phyloP scores from a whole-genome alignment of 495 filamentous ascomycete genomes.

The Aspergillus mulundensis region DNA sequence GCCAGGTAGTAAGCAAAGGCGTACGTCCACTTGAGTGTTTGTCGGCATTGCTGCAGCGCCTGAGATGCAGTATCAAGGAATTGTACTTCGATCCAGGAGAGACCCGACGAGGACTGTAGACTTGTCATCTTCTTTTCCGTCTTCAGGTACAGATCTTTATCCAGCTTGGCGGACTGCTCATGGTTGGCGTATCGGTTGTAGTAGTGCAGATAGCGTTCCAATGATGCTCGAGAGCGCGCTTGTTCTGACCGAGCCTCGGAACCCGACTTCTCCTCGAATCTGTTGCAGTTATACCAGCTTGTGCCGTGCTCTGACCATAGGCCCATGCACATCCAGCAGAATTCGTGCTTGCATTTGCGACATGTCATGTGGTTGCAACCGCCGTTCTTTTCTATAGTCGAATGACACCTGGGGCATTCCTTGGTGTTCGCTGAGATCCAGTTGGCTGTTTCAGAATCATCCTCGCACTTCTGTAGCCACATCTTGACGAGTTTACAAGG shows the following conservation, averaged over 20 bases:
- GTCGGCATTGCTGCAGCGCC: conserved; percentile 89
- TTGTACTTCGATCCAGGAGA: conserved; percentile 99
- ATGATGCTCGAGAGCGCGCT: conserved; percentile 78
- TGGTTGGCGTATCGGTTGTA: conserved; percentile 99
- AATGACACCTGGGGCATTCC: conserved; percentile 91
- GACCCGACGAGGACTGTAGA: conserved; percentile 84
- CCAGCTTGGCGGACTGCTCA: conserved; percentile 94
- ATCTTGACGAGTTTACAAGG: conserved; percentile 89
- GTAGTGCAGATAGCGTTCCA: conserved; percentile 95
- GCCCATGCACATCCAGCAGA: conserved; percentile 99
- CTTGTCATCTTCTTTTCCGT: conserved; percentile 99
- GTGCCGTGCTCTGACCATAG: conserved; percentile 97
- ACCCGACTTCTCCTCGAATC: conserved; percentile 94
- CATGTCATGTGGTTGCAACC: conserved; percentile 99
- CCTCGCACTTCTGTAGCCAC: conserved; percentile 98
- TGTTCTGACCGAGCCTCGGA: conserved; percentile 85
- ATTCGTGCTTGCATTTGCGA: conserved; percentile 96
- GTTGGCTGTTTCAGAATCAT: conserved; percentile 97
- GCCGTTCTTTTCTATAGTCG: conserved; percentile 98
- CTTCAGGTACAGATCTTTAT: conserved; percentile 93
- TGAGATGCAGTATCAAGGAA: conserved; percentile 91
- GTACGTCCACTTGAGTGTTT: conserved; percentile 98
- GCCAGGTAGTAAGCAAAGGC: conserved; percentile 96
- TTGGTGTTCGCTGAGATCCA: conserved; percentile 99
- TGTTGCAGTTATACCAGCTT: conserved; percentile 99